These are phyloP conservation scores for Lathyrus sativus DNA, from an alignment of 306 rosid species.

Conservation along the genomic window DNA sequence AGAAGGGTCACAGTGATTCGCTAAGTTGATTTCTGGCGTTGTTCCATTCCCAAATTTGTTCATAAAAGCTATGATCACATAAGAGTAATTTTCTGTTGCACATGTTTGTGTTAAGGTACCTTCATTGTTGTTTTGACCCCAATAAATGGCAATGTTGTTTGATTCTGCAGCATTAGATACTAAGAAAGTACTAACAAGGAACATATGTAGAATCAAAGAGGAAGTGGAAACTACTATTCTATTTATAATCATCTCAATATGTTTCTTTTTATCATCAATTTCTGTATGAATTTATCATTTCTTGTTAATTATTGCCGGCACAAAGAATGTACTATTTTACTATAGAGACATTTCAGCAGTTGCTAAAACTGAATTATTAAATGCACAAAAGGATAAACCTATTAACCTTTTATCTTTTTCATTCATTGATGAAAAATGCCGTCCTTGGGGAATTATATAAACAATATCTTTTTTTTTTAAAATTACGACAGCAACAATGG, in stretches of 20 bases:
- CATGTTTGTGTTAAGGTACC: constrained; percentile 56
- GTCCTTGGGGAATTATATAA: background rate
- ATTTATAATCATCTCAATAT: constrained; percentile 34
- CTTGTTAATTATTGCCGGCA: too few relatives aligned
- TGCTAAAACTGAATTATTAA: background rate
- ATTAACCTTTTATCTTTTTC: background rate
- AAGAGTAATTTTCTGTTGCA: constrained; percentile 46
- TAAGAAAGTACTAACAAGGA: constrained; percentile 27
- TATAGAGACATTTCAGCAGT: too few relatives aligned
- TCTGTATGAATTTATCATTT: too few relatives aligned
- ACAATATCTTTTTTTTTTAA: too few relatives aligned
- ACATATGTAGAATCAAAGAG: constrained; percentile 5
- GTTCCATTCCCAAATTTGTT: constrained; percentile 36
- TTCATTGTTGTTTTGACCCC: constrained; percentile 56
- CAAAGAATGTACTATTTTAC: too few relatives aligned
- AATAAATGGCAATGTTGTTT: constrained; percentile 48
- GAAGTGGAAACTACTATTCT: constrained; percentile 7
- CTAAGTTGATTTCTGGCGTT: constrained; percentile 51
- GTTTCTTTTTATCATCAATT: background rate
- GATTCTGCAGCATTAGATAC: too few relatives aligned
- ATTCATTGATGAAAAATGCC: background rate
- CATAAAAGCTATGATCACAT: constrained; percentile 49
- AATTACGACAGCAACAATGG: background rate
- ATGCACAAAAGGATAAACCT: background rate
- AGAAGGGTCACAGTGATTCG: constrained; percentile 53